Evolutionary conservation across 1,284 basidiomycete genomes (phyloP), one percentile per base, ranked within the genome.

Genomic region (Trametes pubescens): DNA sequence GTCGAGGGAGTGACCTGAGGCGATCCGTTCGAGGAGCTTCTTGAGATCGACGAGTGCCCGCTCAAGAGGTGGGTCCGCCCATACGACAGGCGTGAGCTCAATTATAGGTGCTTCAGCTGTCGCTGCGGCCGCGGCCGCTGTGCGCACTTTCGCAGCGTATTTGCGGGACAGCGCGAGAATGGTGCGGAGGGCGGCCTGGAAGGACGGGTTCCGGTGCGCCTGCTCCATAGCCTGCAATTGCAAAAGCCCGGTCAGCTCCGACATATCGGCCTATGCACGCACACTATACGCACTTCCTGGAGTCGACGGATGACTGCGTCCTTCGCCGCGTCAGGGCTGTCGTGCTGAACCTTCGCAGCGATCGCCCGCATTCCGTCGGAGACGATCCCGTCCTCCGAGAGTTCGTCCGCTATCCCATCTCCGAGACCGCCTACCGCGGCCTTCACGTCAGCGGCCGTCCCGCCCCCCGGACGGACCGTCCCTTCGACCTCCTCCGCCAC

Each of bases 11-110:
- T 74, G 76, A 0, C 79, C 76, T 11, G 78, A 77, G 0, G 79
- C 80, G 24, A 82, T 66, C 0, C 83, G 80, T 58, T 83, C 78
- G 1, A 83, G 64, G n/a, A 84, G 61, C 0, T 67, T 66, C 62
- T 80, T 78, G 9, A 80, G 40, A 48, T 81, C 76, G 1, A 62
- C 48, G 2, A 82, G 69, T 2, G 75, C 72, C 18, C 62, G 64
- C 8, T 72, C 57, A 37, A 83, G 70, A 16, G 68, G 74, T 21
- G 73, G 75, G 66, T 77, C 74, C 53, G 72, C 67, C 52, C 73
- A 69, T 13, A 79, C 61, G 32, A 74, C 35, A 16, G 74, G 72
- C 26, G 67, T 72, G 46, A 63, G 14, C 21, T 59, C 46, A 32
- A 73, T 37, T 9, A 61, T 61, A 26, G 69, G 35, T 34, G 69